Base-by-base conservation (phyloP, 805 yeast genomes). In the Diddensiella transvaalensis region DNA sequence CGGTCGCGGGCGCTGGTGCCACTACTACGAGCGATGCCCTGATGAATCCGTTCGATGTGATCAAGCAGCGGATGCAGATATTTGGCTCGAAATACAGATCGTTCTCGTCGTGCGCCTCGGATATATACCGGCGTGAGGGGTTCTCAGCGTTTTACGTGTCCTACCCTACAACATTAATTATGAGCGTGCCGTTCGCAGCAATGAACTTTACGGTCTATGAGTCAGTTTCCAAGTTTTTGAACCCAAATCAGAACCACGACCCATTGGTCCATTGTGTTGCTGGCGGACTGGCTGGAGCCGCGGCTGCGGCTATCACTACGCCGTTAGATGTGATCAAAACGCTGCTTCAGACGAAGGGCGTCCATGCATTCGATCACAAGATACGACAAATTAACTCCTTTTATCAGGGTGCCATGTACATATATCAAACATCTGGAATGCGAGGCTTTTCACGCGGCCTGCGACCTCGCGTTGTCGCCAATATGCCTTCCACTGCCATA, bases 321-420 rank as follows among this genome's bases (percentile, higher is more conserved):
- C 99, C 99, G 3, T 75, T 91, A 53, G 99, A 91, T 67, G 93
- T 95, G 63, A 80, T 93, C 56, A 91, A 93, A 69, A 93, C 98
- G 0, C 79, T 87, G 15, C 69, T 91, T 56, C 99, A 91, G 67
- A 89, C 96, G 3, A 77, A 86, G 57, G 73, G 74, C 18, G 50
- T 66, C n/a, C 48, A 53, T 33, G 43, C 49, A 23, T 52, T 51
- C 42, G 58, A 55, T 43, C 49, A 45, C 29, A 61, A 55, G 22
- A 73, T 84, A 42, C 74, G 79, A 50, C 64, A 71, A 36, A 81
- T 88, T 19, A 75, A 76, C 51, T 85, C 96, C 4, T 79, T 90
- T 58, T 58, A 65, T 45, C 79, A 79, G 53, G 96, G 96, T 18
- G 84, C 90, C 1, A 66, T 59, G 38, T 85, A 83, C 17, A 77